phyloP scores from a whole-genome alignment of 768 basidiomycete genomes.

The Phylloporus rhodoxanthus region DNA sequence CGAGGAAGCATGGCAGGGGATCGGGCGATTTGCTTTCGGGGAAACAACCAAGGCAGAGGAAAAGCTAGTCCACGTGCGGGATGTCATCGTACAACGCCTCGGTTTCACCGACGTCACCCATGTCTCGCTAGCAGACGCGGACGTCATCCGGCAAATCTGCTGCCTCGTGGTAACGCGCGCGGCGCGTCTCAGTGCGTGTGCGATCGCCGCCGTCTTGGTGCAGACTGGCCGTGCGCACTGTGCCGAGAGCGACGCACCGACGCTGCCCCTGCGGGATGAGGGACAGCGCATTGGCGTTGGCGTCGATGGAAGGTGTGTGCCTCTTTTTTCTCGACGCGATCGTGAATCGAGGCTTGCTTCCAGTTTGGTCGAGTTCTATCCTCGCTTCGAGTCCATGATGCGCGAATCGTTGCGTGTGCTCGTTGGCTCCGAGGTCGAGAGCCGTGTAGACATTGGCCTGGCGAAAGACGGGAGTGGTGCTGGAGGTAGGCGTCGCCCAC shows the following conservation, averaged over 20 bases:
- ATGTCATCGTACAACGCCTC: constrained; percentile 57
- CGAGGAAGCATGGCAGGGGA: constrained; percentile 67
- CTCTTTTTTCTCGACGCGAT: not conserved
- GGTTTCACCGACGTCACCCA: constrained; percentile 46
- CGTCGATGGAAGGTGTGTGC: constrained; percentile 80
- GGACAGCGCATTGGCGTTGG: constrained; percentile 69
- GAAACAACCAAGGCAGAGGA: constrained; percentile 5
- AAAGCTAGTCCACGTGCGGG: constrained; percentile 51
- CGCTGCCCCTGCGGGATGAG: constrained; percentile 22
- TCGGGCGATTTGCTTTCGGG: constrained; percentile 28
- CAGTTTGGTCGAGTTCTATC: constrained; percentile 90
- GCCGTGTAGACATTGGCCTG: constrained; percentile 76
- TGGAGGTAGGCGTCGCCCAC: constrained; percentile 54
- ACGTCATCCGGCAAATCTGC: constrained; percentile 80
- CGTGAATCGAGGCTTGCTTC: not conserved
- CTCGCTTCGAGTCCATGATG: constrained; percentile 70
- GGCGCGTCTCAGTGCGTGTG: constrained; percentile 76
- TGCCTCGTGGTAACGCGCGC: constrained; percentile 76
- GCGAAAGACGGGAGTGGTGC: constrained; percentile 98
- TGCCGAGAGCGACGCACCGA: constrained; percentile 29
- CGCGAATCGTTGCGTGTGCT: constrained; percentile 68
- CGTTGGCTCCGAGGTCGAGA: constrained; percentile 77
- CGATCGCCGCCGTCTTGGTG: constrained; percentile 77
- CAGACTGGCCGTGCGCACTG: constrained; percentile 71
- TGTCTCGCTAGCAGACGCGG: constrained; percentile 55